These are phyloP conservation scores for Mortierella alpina DNA, from an alignment of 192 early-diverging fungal species.

Conservation along the genomic window DNA sequence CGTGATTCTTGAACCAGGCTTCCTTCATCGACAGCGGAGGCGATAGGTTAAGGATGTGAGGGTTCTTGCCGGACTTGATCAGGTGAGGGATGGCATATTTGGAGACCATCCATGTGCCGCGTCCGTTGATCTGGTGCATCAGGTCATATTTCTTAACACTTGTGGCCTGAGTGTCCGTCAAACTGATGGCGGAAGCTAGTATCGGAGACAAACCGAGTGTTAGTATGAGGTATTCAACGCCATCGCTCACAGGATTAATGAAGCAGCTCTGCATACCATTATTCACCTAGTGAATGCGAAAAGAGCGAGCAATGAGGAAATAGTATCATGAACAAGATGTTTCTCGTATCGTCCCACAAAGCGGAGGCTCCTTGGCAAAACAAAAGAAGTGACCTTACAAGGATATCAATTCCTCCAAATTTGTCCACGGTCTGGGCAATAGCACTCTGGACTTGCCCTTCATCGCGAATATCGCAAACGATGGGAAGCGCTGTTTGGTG, in stretches of 20 bases:
- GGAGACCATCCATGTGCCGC: slow-evolving; percentile 84
- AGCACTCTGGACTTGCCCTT: slow-evolving; percentile 76
- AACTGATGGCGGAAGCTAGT: slow-evolving; percentile 75
- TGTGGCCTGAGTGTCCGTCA: slow-evolving; percentile 70
- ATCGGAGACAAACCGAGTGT: neutral
- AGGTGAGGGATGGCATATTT: slow-evolving; percentile 78
- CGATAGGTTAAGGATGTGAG: slow-evolving; percentile 78
- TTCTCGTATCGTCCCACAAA: neutral
- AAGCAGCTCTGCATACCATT: neutral
- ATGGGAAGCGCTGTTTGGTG: slow-evolving; percentile 69
- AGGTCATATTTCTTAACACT: slow-evolving; percentile 74
- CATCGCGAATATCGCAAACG: slow-evolving; percentile 86
- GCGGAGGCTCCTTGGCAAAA: neutral
- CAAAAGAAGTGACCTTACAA: slow-evolving; percentile 72
- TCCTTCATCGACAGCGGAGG: slow-evolving; percentile 77
- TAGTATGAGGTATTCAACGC: neutral
- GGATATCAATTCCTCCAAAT: slow-evolving; percentile 87
- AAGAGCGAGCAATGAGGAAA: neutral
- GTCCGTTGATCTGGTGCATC: slow-evolving; percentile 82
- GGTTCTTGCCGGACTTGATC: slow-evolving; percentile 71
- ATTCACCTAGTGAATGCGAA: neutral
- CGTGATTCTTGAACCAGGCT: slow-evolving; percentile 76
- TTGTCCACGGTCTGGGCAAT: slow-evolving; percentile 70
- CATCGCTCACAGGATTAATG: too few species aligned
- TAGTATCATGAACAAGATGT: neutral